A percentile compares a stretch with the other conserved stretches of the same genome.
phyloP scores from a whole-genome alignment of 257 asterid species.

The Salvia hispanica region DNA sequence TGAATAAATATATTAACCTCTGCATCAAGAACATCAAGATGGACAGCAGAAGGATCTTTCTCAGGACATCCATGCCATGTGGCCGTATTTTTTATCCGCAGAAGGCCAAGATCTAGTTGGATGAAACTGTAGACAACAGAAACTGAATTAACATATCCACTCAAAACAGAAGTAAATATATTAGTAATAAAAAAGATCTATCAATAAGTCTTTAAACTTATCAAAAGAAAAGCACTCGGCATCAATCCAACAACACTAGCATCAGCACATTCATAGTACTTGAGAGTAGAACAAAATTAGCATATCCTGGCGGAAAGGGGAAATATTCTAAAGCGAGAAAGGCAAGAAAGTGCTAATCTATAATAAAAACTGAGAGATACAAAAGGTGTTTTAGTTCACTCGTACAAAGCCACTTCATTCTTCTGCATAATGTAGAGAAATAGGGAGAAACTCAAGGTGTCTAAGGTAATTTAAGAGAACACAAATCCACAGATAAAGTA shows the following conservation, averaged over 20 bases:
- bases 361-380: slow-evolving; percentile 21
- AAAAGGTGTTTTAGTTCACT: slow-evolving; percentile 19
- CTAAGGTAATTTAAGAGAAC: slow-evolving; percentile 16
- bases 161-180: slow-evolving; percentile 3
- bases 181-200: background rate
- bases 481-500: slow-evolving; percentile 16
- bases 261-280: slow-evolving; percentile 4
- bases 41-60: slow-evolving; percentile 91
- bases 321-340: slow-evolving; percentile 14
- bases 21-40: slow-evolving; percentile 93
- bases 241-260: slow-evolving; percentile 9
- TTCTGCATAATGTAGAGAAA: slow-evolving; percentile 16
- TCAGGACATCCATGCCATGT: slow-evolving; percentile 91
- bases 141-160: slow-evolving; percentile 27
- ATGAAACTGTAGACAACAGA: slow-evolving; percentile 69
- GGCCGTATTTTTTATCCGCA: slow-evolving; percentile 73
- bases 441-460: slow-evolving; percentile 18
- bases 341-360: slow-evolving; percentile 11
- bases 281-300: slow-evolving; percentile 10
- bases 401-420: slow-evolving; percentile 8
- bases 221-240: slow-evolving; percentile 11
- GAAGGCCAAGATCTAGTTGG: slow-evolving; percentile 98
- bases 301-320: background rate
- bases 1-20: slow-evolving; percentile 57
- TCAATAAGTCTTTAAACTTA: slow-evolving; percentile 5